Percentiles rank a stretch among this genome's conserved stretches.
phyloP scores from a whole-genome alignment of 805 yeast species.

The Cyberlindnera sargentensis region DNA sequence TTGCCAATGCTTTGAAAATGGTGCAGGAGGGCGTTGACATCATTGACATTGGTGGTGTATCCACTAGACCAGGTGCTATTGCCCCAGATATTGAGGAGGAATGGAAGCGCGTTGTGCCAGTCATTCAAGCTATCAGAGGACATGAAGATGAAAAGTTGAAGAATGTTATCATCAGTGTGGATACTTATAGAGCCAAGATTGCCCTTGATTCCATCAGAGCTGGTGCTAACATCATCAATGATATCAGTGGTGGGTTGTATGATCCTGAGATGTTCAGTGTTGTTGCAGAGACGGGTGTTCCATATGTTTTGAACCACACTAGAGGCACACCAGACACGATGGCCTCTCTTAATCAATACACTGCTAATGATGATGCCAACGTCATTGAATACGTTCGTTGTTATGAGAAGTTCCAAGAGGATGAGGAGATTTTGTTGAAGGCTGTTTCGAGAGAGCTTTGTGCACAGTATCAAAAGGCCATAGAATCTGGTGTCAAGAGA shows the following conservation, averaged over 20 bases:
- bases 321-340: conserved; percentile 78
- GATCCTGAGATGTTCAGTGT: conserved; percentile 63
- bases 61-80: conserved; percentile 80
- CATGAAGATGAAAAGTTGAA: conserved; percentile 30
- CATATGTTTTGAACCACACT: conserved; percentile 77
- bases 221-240: conserved; percentile 92
- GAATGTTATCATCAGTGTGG: conserved; percentile 63
- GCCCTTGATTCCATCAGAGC: conserved; percentile 60
- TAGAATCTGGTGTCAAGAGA: conserved; percentile 56
- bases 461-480: conserved; percentile 47
- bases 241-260: conserved; percentile 72
- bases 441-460: conserved; percentile 64
- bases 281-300: conserved; percentile 63
- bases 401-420: conserved; percentile 18
- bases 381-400: conserved; percentile 29
- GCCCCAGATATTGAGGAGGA: conserved; percentile 65
- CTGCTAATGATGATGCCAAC: conserved; percentile 29
- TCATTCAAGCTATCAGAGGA: conserved; percentile 52
- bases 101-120: conserved; percentile 59
- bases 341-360: conserved; percentile 52
- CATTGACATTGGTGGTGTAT: conserved; percentile 90
- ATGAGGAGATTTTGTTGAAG: conserved; percentile 35
- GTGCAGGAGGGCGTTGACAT: conserved; percentile 60
- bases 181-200: conserved; percentile 74
- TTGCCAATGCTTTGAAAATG: conserved; percentile 42